phyloP scores from a whole-genome alignment of 129 eudicot genomes.

The Arctium lappa region DNA sequence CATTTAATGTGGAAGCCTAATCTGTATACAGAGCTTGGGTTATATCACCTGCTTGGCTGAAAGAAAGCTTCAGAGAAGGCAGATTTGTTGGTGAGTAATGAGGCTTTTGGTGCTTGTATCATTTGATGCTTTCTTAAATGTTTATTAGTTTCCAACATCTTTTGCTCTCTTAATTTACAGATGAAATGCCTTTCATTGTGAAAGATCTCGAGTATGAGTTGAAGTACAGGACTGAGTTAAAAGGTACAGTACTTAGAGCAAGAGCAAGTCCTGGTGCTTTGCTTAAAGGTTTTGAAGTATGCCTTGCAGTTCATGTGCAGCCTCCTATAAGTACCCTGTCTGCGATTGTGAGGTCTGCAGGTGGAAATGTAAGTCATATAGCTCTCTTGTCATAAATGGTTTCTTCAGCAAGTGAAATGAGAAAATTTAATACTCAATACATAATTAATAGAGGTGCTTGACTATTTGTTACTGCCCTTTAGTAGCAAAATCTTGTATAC shows the following conservation, averaged over 20 bases:
- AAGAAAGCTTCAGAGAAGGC: constrained; percentile 74
- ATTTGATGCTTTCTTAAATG: background rate
- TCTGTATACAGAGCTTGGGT: constrained; percentile 72
- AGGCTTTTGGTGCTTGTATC: constrained; percentile 1
- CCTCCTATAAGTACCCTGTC: constrained; percentile 67
- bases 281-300: constrained; percentile 66
- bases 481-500: too few species aligned
- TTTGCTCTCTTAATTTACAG: constrained; percentile 32
- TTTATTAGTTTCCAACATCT: background rate
- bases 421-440: background rate
- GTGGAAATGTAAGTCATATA: constrained; percentile 70
- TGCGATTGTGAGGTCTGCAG: constrained; percentile 71
- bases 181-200: constrained; percentile 67
- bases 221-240: constrained; percentile 58
- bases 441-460: too few species aligned
- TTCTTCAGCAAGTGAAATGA: background rate
- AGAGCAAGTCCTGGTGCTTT: constrained; percentile 50
- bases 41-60: constrained; percentile 79
- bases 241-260: constrained; percentile 57
- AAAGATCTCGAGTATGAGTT: constrained; percentile 61
- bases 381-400: background rate
- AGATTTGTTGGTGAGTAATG: constrained; percentile 63
- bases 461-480: too few species aligned
- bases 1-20: background rate
- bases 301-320: constrained; percentile 65